A percentile compares a stretch with the other conserved stretches of the same genome.
Conservation (phyloP, 208 protist genomes). For the Acanthamoeba triangularis region DNA sequence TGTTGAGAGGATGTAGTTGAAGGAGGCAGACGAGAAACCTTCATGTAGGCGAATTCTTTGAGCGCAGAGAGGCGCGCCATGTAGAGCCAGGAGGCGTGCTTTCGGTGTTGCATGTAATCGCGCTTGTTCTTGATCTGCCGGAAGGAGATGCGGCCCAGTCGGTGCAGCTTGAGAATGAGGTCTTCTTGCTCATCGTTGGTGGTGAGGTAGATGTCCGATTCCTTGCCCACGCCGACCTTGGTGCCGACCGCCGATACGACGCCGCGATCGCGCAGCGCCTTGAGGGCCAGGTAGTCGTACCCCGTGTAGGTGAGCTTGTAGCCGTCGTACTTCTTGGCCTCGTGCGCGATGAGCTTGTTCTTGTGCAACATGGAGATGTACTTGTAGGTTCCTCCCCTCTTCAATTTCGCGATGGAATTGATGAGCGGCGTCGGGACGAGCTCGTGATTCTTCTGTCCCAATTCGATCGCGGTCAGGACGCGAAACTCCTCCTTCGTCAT, state of each 20-base stretch:
- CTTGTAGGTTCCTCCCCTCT: constrained; percentile 87
- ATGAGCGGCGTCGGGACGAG: constrained; percentile 96
- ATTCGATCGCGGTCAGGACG: constrained; percentile 94
- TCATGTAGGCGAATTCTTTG: constrained; percentile 99
- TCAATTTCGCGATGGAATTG: constrained; percentile 96
- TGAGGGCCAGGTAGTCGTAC: constrained; percentile 99
- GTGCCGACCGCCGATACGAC: constrained; percentile 95
- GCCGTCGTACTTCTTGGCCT: constrained; percentile 97
- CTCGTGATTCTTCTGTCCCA: constrained; percentile 99
- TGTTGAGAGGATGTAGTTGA: background rate
- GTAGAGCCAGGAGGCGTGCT: constrained; percentile 98
- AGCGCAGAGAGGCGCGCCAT: constrained; percentile 98
- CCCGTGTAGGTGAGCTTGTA: constrained; percentile 99
- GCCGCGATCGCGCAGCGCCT: constrained; percentile 96
- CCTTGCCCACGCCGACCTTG: constrained; percentile 99
- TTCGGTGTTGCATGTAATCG: constrained; percentile 97
- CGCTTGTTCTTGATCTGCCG: constrained; percentile 97
- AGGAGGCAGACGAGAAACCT: constrained; percentile 77
- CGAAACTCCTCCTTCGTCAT: constrained; percentile 83
- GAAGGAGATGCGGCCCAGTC: constrained; percentile 99
- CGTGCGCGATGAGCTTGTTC: constrained; percentile 84
- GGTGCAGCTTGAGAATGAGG: constrained; percentile 95
- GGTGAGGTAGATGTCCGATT: constrained; percentile 93
- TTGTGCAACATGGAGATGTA: constrained; percentile 59
- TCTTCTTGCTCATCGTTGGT: constrained; percentile 77